Evolutionary conservation across 257 asterid genomes (phyloP).

Genomic region (Penstemon eatonii): DNA sequence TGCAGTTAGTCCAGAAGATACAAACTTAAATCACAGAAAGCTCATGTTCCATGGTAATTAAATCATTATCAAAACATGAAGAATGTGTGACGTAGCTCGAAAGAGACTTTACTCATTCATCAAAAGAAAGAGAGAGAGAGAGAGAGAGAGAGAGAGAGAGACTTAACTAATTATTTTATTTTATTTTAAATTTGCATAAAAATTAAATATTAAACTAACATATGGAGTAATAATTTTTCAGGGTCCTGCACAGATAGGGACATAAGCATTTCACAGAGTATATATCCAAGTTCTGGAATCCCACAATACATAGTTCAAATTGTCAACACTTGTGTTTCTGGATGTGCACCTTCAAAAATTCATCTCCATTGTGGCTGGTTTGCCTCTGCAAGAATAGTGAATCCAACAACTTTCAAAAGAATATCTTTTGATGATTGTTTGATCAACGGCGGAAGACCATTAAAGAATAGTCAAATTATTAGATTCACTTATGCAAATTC

Average conservation of each 20-base stretch:
- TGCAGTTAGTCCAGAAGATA: conserved; percentile 25
- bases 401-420: conserved; percentile 57
- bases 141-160: too few relatives aligned
- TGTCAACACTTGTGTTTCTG: conserved; percentile 57
- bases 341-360: conserved; percentile 56
- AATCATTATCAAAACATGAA: not conserved
- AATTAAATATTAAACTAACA: not conserved
- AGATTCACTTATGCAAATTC: conserved; percentile 66
- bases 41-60: conserved; percentile 45
- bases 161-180: not conserved
- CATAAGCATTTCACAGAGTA: conserved; percentile 66
- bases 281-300: conserved; percentile 47
- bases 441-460: conserved; percentile 57
- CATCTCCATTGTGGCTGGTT: conserved; percentile 70
- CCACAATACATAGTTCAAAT: conserved; percentile 63
- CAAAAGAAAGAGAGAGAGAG: too few relatives aligned
- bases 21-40: conserved; percentile 43
- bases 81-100: too few relatives aligned
- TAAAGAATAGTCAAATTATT: conserved; percentile 46
- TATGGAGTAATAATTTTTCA: not conserved
- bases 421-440: conserved; percentile 59
- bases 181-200: not conserved
- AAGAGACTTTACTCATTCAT: too few relatives aligned
- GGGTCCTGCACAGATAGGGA: conserved; percentile 51
- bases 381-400: conserved; percentile 60